Evolutionary conservation across 2,329 filamentous ascomycete genomes (phyloP).

Genomic region (Coniochaeta hoffmannii): DNA sequence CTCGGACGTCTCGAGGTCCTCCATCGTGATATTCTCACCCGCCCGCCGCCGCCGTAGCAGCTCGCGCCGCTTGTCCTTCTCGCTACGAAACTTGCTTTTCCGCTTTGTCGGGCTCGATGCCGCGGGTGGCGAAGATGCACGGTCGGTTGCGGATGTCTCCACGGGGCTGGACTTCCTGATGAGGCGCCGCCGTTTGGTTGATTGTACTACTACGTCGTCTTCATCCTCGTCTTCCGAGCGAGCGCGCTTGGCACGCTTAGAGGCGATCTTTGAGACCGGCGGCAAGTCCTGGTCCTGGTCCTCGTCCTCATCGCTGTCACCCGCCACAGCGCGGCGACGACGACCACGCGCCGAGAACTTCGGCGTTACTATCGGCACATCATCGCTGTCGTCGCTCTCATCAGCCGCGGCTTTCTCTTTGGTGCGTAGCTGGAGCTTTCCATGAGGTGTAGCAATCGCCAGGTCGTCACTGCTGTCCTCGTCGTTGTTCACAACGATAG

Average conservation of each 20-base stretch:
- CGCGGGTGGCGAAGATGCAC: background rate
- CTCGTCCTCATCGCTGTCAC: constrained; percentile 12
- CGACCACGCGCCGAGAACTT: background rate
- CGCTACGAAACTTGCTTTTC: constrained; percentile 5
- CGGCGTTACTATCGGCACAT: constrained; percentile 5
- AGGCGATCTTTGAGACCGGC: background rate
- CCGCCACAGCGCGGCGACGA: background rate
- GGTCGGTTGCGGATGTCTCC: background rate
- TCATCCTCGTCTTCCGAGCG: constrained; percentile 3
- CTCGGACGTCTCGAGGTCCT: constrained; percentile 5
- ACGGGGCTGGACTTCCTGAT: background rate
- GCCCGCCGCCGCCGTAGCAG: constrained; percentile 20
- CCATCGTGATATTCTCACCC: constrained; percentile 18
- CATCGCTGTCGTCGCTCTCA: constrained; percentile 8
- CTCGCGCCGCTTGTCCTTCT: constrained; percentile 20
- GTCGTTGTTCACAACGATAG: background rate
- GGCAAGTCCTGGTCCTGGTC: background rate
- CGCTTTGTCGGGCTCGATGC: background rate
- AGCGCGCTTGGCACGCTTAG: constrained; percentile 1
- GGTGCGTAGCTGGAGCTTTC: background rate
- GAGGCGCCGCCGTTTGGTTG: constrained; percentile 12
- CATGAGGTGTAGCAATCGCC: background rate
- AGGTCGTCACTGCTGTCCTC: constrained; percentile 9
- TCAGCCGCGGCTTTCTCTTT: background rate
- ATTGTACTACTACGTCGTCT: constrained; percentile 5